Base-by-base conservation (phyloP, 2,329 filamentous ascomycete species). In the Elsinoe australis region DNA sequence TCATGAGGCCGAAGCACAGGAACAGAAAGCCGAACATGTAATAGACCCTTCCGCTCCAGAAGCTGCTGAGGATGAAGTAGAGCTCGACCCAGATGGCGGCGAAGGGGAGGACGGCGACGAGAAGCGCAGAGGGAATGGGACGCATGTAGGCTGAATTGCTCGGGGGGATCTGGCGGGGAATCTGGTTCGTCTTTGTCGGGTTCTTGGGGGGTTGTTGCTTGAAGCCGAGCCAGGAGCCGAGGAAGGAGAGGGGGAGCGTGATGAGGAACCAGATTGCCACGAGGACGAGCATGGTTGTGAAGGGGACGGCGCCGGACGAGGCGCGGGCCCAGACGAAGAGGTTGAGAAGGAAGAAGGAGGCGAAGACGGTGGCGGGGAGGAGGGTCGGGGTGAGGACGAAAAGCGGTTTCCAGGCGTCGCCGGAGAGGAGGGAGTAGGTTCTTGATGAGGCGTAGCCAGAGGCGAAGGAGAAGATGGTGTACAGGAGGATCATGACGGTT, bases 11-110 rank as follows among this genome's bases (percentile, higher is more conserved):
- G 62, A 95, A 98, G 74, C 89, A 95, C 49, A 98, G 77, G 74
- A 98, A 98, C 28, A 98, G 73, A 75, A 98, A 98, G 17, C 92
- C 92, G 60, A 98, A 98, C 92, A 98, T 98, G 76, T 98, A 98
- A 75, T 98, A 98, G 56, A 98, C 92, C 68, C 92, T 87, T 72
- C 83, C 90, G 68, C 94, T 95, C 92, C 92, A 98, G 63, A 98
- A 90, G 19, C 87, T 94, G 69, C 83, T 94, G 87, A 98, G 94
- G 72, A 98, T 95, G 69, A 96, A 96, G 75, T 95, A 96, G 2
- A 98, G 80, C 70, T 98, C 92, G 38, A 96, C 89, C 56, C 96
- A 95, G 63, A 98, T 96, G 53, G 92, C 90, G 38, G 86, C 88
- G 60, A 98, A 98, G 0, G 92, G 92, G 19, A 96, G 75, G 44